A percentile compares a stretch with the other conserved stretches of the same genome.
Evolutionary conservation across 768 basidiomycete genomes (phyloP).

Genomic region (Rhodotorula babjevae): DNA sequence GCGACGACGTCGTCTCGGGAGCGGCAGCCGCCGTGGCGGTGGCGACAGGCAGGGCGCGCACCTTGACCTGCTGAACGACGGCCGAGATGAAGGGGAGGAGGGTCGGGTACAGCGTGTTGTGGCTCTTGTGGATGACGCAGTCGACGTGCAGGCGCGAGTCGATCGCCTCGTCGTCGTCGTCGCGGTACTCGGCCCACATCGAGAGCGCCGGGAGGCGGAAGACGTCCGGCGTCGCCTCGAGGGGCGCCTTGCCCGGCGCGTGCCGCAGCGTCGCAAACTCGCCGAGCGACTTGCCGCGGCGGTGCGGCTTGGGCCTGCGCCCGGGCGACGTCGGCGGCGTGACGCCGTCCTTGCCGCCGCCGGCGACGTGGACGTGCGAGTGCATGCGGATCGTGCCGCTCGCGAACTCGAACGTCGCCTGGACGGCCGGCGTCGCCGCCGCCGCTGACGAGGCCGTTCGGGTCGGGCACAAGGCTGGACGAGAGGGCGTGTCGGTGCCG

Average conservation of each 20-base stretch:
- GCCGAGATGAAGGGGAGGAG: conserved; percentile 80
- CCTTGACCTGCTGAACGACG: conserved; percentile 64
- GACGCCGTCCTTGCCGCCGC: background rate
- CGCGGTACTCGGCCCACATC: conserved; percentile 76
- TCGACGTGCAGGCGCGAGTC: conserved; percentile 68
- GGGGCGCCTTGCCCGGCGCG: background rate
- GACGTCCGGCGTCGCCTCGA: conserved; percentile 16
- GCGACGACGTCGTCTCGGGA: background rate
- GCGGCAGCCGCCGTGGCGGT: background rate
- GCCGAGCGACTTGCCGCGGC: conserved; percentile 11
- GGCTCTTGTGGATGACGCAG: conserved; percentile 79
- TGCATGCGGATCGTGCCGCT: conserved; percentile 61
- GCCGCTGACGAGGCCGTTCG: background rate
- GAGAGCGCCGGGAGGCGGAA: conserved; percentile 63
- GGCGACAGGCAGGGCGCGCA: conserved; percentile 46
- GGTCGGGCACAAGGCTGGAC: no score
- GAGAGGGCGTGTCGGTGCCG: no score
- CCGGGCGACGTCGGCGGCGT: background rate
- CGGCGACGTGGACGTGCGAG: background rate
- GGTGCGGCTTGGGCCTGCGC: background rate
- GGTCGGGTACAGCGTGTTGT: conserved; percentile 74
- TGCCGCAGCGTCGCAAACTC: background rate
- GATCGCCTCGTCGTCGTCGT: conserved; percentile 8
- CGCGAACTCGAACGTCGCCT: conserved; percentile 61
- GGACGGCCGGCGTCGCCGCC: background rate